phyloP scores from a whole-genome alignment of 2,329 filamentous ascomycete species.

The Apiospora hydei region DNA sequence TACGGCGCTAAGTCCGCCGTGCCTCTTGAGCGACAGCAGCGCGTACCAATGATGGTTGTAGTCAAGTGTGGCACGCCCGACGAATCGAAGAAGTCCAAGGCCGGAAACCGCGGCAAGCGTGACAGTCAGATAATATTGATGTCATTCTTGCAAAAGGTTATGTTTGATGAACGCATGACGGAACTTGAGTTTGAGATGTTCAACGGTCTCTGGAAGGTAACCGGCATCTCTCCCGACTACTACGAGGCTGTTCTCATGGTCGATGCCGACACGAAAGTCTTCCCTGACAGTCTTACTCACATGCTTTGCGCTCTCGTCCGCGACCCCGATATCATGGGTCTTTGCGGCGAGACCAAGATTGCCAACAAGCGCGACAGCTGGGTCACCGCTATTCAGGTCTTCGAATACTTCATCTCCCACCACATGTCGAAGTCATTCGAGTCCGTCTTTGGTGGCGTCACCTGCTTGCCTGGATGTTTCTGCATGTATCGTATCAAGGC shows the following conservation, averaged over 20 bases:
- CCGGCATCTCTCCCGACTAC: constrained; percentile 96
- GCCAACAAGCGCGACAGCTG: constrained; percentile 95
- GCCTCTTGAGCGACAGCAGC: constrained; percentile 86
- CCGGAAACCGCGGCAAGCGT: constrained; percentile 96
- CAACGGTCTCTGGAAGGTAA: constrained; percentile 98
- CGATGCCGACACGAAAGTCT: constrained; percentile 98
- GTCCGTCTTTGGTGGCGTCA: constrained; percentile 98
- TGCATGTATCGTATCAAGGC: constrained; percentile 99
- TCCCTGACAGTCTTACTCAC: constrained; percentile 96
- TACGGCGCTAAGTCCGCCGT: constrained; percentile 85
- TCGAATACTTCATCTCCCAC: constrained; percentile 99
- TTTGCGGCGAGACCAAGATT: constrained; percentile 99
- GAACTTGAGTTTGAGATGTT: constrained; percentile 99
- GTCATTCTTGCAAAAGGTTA: constrained; percentile 99
- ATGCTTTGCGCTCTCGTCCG: constrained; percentile 99
- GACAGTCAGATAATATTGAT: constrained; percentile 99
- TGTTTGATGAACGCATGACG: constrained; percentile 99
- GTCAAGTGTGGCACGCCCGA: constrained; percentile 96
- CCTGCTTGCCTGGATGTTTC: constrained; percentile 97
- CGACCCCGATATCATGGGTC: constrained; percentile 98
- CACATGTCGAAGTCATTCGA: constrained; percentile 97
- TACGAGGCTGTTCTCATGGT: constrained; percentile 99
- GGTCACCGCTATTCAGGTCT: constrained; percentile 98
- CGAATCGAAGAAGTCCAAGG: constrained; percentile 81
- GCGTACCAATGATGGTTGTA: constrained; percentile 95